Evolutionary conservation across 2,329 filamentous ascomycete genomes (phyloP), one percentile per base, ranked within the genome.

Genomic region (Penicillium sp.): DNA sequence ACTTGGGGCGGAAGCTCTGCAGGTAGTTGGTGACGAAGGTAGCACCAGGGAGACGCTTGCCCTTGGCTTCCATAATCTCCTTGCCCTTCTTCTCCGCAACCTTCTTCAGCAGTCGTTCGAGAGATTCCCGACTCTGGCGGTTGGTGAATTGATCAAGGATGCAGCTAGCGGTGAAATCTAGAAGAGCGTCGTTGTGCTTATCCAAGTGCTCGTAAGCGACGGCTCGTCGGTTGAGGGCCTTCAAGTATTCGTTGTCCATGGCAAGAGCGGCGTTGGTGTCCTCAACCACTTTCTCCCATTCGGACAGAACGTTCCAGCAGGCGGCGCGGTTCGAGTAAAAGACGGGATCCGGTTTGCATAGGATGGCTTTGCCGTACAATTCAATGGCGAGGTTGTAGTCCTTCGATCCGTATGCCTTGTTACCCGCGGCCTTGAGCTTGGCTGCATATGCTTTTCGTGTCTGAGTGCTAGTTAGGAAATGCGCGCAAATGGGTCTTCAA

Each of bases 271-370:
- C 93, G 30, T 90, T 97, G 56, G 94, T 97, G 71, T 99, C 94
- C 68, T 96, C 93, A 61, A 99, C 89, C 57, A 97, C 94, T 80
- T 94, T 93, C 50, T 95, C 88, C 91, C 93, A 99, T 67, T 96
- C 83, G 63, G 85, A 86, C 70, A 94, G 85, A 63, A 94, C 91
- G 72, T 96, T 97, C 79, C 91, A 95, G 82, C 94, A 99, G 55
- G 94, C 94, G 57, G 94, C 94, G 66, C 94, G 89, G 82, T 99
- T 99, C 62, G 94, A 97, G 83, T 95, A 99, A 82, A 94, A 99
- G 72, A 99, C 92, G 30, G 94, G 91, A 69, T 99, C 94, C 57
- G 92, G 88, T 79, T 94, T 96, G 87, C 94, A 97, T 52, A 97
- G 79, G 66, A 99, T 96, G 51, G 94, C 94, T 78, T 96, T 90